Base-by-base conservation (phyloP, 257 asterid genomes). In the Lycium barbarum region DNA sequence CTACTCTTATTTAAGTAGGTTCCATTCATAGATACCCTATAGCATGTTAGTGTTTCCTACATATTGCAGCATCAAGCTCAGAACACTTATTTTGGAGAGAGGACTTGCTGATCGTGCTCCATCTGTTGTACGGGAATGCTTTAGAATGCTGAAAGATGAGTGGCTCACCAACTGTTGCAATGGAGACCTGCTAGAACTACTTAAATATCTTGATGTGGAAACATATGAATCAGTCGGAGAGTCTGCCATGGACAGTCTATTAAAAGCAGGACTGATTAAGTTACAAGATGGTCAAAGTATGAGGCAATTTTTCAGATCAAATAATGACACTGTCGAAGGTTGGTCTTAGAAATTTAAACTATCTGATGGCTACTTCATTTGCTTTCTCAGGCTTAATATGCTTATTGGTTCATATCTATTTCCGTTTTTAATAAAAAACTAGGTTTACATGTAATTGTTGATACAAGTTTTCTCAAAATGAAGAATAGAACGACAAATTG, bases 161-260 rank as follows among this genome's bases (percentile, higher is more conserved):
- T 96, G 99, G 99, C 98, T 95, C 76, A 92, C 87, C 65, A 93
- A 95, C 84, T 89, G 90, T 88, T 93, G 99, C 94, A 91, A 90
- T 45, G 95, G 92, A 80, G 92, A 95, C 88, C 94, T 93, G 63
- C 84, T 93, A 72, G 88, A 90, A 87, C 92, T 96, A 79, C 95
- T 96, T 82, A 92, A 92, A 86, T 96, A 84, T 88, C 97, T 96
- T 83, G 99, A 96, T 87, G 98, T 96, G 81, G 99, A 96, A 92
- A 96, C 99, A 83, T 96, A 96, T 89, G 99, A 97, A 89, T 88
- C 88, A 63, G 95, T 92, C 33, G 98, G 97, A 72, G 99, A 91
- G 89, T 90, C 90, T 54, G 98, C 92, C 80, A 89, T 94, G 91
- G 82, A 86, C 82, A 89, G 89, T 83, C 91, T 97, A 66, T 87